A percentile compares a stretch with the other conserved stretches of the same genome.
These are phyloP conservation scores for Candida berthetii DNA, from an alignment of 805 yeast genomes.

Conservation along the genomic window DNA sequence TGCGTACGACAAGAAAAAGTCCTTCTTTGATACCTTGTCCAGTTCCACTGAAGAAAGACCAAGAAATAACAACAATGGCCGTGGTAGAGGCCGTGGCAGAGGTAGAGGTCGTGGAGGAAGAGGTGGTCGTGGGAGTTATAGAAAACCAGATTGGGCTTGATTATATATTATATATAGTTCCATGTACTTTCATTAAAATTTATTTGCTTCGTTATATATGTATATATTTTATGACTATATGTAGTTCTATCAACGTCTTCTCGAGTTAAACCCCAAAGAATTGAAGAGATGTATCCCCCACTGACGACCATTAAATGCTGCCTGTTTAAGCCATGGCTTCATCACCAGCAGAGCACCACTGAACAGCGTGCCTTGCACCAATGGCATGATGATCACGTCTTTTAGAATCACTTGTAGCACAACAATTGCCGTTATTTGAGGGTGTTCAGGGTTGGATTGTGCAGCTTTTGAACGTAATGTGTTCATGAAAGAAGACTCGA, in stretches of 20 bases:
- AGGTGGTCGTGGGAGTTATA: too few relatives aligned
- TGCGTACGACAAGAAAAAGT: slow-evolving; percentile 71
- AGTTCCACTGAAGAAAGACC: slow-evolving; percentile 39
- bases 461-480: slow-evolving; percentile 16
- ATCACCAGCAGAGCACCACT: slow-evolving; percentile 29
- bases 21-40: slow-evolving; percentile 86
- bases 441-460: too few relatives aligned
- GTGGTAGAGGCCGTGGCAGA: neutral
- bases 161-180: neutral
- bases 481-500: slow-evolving; percentile 53
- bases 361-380: slow-evolving; percentile 46
- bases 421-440: slow-evolving; percentile 28
- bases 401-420: slow-evolving; percentile 38
- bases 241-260: too few relatives aligned
- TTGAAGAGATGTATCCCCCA: slow-evolving; percentile 6
- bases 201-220: neutral
- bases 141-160: neutral
- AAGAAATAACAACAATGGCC: neutral
- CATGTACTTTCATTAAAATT: neutral
- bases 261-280: neutral
- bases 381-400: slow-evolving; percentile 46
- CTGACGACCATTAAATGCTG: slow-evolving; percentile 13
- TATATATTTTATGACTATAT: too few relatives aligned
- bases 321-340: slow-evolving; percentile 23
- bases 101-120: neutral